Evolutionary conservation across 257 asterid genomes (phyloP).

Genomic region (Verbascum thapsus): DNA sequence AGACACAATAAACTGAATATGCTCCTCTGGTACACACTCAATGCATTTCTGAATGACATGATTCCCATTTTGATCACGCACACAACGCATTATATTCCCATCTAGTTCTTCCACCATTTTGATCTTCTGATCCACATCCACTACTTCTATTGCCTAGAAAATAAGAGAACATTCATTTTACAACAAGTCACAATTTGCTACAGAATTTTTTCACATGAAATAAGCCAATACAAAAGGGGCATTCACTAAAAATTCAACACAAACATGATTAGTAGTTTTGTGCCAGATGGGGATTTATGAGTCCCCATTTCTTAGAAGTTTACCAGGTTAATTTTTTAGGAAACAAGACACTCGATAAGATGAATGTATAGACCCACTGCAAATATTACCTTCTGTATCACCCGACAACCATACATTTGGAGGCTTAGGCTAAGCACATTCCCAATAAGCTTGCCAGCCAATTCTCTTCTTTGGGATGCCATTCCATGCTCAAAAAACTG

Average conservation of each 20-base stretch:
- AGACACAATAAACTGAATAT: constrained; percentile 71
- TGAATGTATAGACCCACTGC: constrained; percentile 4
- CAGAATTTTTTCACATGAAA: not conserved
- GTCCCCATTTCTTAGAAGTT: not conserved
- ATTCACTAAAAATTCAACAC: not conserved
- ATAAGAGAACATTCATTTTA: constrained; percentile 7
- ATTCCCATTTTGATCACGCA: constrained; percentile 97
- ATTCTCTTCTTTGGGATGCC: constrained; percentile 83
- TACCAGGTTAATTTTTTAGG: constrained; percentile 8
- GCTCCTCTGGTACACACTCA: constrained; percentile 89
- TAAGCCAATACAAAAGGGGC: not conserved
- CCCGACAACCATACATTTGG: constrained; percentile 98
- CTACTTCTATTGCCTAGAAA: constrained; percentile 89
- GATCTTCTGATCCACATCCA: constrained; percentile 86
- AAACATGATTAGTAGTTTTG: too few relatives aligned
- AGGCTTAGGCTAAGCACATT: constrained; percentile 87
- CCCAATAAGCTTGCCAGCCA: constrained; percentile 81
- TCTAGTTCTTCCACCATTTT: constrained; percentile 94
- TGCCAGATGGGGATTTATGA: not conserved
- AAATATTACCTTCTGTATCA: constrained; percentile 83
- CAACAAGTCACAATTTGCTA: constrained; percentile 17
- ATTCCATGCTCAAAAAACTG: constrained; percentile 97
- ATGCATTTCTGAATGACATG: constrained; percentile 95
- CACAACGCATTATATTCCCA: constrained; percentile 93
- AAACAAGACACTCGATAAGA: not conserved